Percentiles rank a stretch among this genome's conserved stretches.
Evolutionary conservation across 805 yeast genomes (phyloP).

Genomic region (Vanderwaltozyma yarrowii): DNA sequence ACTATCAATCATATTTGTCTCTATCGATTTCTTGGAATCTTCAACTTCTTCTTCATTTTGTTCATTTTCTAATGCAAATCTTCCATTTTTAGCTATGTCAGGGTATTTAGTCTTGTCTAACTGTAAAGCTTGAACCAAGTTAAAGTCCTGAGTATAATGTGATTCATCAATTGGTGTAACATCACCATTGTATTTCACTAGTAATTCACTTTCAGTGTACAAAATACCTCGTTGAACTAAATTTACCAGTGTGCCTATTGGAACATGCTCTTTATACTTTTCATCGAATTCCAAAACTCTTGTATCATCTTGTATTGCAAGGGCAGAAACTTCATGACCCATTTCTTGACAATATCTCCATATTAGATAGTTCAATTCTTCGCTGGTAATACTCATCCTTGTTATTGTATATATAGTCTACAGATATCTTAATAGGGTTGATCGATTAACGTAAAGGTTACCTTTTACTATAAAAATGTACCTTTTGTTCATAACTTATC

Average conservation of each 20-base stretch:
- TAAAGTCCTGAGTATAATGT: conserved; percentile 29
- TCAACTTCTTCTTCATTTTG: neutral
- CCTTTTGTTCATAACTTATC: too few relatives aligned
- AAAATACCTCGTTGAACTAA: conserved; percentile 80
- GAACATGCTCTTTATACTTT: conserved; percentile 40
- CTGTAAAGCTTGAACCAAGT: conserved; percentile 45
- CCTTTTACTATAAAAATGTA: too few relatives aligned
- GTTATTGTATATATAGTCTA: too few relatives aligned
- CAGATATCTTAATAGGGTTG: too few relatives aligned
- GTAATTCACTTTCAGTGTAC: conserved; percentile 58
- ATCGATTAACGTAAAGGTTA: too few relatives aligned
- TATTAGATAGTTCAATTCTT: conserved; percentile 77
- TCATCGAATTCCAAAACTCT: conserved; percentile 48
- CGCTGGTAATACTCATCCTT: conserved; percentile 74
- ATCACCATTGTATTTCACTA: conserved; percentile 31
- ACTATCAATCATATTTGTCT: neutral
- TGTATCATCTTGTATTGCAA: conserved; percentile 70
- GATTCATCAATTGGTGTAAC: conserved; percentile 19
- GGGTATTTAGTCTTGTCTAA: conserved; percentile 31
- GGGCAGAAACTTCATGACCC: conserved; percentile 66
- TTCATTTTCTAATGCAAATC: conserved; percentile 26
- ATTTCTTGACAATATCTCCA: conserved; percentile 90
- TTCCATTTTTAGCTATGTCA: conserved; percentile 21
- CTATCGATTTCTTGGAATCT: conserved; percentile 3
- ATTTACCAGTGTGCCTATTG: conserved; percentile 74